Evolutionary conservation across 1,139 yeast species (phyloP).

Genomic region (Yamadazyma kanchanaburiensis): DNA sequence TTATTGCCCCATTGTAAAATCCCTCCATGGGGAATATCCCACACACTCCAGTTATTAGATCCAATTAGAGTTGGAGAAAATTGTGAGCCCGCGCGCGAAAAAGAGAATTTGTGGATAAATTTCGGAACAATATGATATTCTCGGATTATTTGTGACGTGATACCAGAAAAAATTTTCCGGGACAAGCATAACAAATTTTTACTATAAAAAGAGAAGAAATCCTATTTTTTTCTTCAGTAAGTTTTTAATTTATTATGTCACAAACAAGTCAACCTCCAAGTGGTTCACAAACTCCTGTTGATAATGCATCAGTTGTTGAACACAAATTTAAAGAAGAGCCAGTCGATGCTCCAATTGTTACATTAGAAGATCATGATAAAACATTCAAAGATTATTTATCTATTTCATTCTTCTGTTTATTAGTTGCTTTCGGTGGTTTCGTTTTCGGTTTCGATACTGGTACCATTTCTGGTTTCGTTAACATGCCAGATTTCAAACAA

Average conservation of each 20-base stretch:
- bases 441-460: constrained; percentile 77
- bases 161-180: constrained; percentile 1
- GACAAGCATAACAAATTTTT: background rate
- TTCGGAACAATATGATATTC: constrained; percentile 1
- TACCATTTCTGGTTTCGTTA: constrained; percentile 65
- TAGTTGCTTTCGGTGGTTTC: constrained; percentile 62
- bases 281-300: constrained; percentile 34
- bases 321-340: constrained; percentile 18
- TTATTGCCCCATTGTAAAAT: background rate
- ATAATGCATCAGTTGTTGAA: constrained; percentile 26
- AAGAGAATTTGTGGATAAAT: constrained; percentile 4
- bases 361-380: constrained; percentile 16
- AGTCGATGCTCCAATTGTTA: constrained; percentile 3
- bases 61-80: constrained; percentile 1
- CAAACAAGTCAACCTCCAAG: constrained; percentile 10
- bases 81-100: constrained; percentile 1
- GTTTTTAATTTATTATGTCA: constrained; percentile 5
- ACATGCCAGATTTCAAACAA: constrained; percentile 48
- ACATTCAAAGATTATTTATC: constrained; percentile 26
- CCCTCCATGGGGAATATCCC: constrained; percentile 1
- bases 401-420: constrained; percentile 35
- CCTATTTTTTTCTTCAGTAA: constrained; percentile 1
- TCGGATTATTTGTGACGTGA: constrained; percentile 1
- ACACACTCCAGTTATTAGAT: background rate
- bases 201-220: constrained; percentile 1